Evolutionary conservation across 768 basidiomycete species (phyloP).

Genomic region (Termitomyces sp.): DNA sequence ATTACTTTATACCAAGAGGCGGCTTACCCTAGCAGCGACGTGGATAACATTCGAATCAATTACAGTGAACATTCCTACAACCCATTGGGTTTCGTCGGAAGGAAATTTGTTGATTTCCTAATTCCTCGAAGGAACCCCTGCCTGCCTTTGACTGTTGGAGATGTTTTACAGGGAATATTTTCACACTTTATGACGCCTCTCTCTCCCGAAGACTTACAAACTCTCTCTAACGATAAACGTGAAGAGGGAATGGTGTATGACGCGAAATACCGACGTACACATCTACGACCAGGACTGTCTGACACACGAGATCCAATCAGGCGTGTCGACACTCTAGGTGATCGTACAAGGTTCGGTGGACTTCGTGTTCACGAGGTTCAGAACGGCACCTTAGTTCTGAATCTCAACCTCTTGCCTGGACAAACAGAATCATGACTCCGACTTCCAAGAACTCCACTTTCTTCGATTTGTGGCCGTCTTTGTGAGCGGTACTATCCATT

Average conservation of each 20-base stretch:
- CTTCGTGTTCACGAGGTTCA: background rate
- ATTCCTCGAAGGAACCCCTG: background rate
- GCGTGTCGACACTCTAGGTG: slow-evolving; percentile 7
- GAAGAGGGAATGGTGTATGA: background rate
- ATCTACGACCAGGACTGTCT: background rate
- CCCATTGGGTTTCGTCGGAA: background rate
- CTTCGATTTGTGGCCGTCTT: background rate
- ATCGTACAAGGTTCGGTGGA: slow-evolving; percentile 4
- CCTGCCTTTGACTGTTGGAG: slow-evolving; percentile 1
- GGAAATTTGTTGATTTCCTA: background rate
- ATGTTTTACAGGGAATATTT: slow-evolving; percentile 1
- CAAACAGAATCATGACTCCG: background rate
- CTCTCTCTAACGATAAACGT: background rate
- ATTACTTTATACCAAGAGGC: background rate
- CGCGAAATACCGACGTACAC: background rate
- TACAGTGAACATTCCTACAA: background rate
- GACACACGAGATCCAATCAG: background rate
- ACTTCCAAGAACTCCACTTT: background rate
- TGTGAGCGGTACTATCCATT: background rate
- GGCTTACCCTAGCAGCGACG: background rate
- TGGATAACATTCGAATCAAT: background rate
- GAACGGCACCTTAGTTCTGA: background rate
- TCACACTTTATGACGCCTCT: slow-evolving; percentile 1
- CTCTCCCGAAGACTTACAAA: background rate
- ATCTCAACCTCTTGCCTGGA: background rate